A percentile compares a stretch with the other conserved stretches of the same genome.
These are phyloP conservation scores for Ascosphaera aggregata DNA, from an alignment of 2,329 filamentous ascomycete species.

Conservation along the genomic window DNA sequence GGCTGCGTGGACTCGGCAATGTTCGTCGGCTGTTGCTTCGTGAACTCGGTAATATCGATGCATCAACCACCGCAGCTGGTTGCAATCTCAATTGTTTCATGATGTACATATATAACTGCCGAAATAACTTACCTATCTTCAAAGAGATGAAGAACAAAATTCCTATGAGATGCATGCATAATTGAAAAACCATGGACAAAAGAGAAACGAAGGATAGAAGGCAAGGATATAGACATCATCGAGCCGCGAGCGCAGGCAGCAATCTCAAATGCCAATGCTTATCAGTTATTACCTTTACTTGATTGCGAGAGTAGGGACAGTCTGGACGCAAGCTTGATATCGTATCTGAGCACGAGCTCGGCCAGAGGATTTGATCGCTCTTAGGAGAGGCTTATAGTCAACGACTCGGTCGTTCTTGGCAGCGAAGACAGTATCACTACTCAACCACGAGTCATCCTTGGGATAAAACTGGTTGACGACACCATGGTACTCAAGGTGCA, in stretches of 20 bases:
- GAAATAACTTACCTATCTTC: neutral
- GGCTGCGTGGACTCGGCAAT: neutral
- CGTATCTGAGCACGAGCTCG: conserved; percentile 35
- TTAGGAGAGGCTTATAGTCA: conserved; percentile 31
- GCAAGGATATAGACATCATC: neutral
- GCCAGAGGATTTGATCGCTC: conserved; percentile 29
- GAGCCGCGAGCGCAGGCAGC: neutral
- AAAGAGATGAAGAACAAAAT: neutral
- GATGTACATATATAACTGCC: neutral
- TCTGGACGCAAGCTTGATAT: conserved; percentile 31
- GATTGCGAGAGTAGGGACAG: neutral
- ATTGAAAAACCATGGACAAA: neutral
- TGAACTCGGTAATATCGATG: neutral
- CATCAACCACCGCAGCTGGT: neutral
- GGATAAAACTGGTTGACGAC: conserved; percentile 36
- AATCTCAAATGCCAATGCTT: neutral
- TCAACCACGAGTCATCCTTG: conserved; percentile 32
- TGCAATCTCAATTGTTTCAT: neutral
- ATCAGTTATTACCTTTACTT: neutral
- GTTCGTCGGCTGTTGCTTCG: neutral
- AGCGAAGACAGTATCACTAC: conserved; percentile 36
- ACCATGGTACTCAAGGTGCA: conserved; percentile 30
- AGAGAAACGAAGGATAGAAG: neutral
- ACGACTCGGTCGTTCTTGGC: conserved; percentile 37
- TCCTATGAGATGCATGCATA: neutral